Evolutionary conservation across 2,329 filamentous ascomycete genomes (phyloP), one percentile per base, ranked within the genome.

Genomic region (Coniella vitis): DNA sequence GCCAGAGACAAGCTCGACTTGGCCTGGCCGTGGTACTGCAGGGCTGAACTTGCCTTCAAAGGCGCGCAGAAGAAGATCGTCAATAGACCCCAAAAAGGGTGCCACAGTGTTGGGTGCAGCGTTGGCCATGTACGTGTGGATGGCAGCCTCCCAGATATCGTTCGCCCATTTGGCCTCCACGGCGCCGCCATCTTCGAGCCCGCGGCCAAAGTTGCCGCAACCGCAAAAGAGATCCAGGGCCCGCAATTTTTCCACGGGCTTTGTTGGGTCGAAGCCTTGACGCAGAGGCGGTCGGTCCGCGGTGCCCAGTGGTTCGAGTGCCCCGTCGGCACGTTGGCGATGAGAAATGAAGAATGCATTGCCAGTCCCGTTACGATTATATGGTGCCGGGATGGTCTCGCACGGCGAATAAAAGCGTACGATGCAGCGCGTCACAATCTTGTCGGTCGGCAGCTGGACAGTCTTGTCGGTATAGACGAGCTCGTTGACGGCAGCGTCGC

Each of bases 161-260:
- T 90, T 83, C 0, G 79, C 80, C 70, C 79, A 85, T 3, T 72
- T 69, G 62, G 86, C 85, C 21, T 80, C 61, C 0, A 90, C 72
- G 0, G 72, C 80, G 0, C 81, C 80, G 1, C 79, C 79, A 46
- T 90, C 86, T 62, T 90, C 86, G 0, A 94, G 69, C 0, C 87
- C 87, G 25, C 85, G 74, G 4, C 87, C 87, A 45, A 93, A 81
- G 45, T 84, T 89, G 0, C 88, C 87, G 16, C 84, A 83, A 1
- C 88, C 88, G 55, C 84, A 88, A 58, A 88, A 94, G 0, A 93
- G 67, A 54, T 89, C 86, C 3, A 91, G 65, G 0, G 83, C 84
- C 4, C 68, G 69, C 8, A 87, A 68, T 50, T 70, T 71, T 16
- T 60, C 53, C 36, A 56, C 48, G 4, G 51, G 29, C 1, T 52